Base-by-base conservation (phyloP, 148 eudicot genomes). In the Hydrangea macrophylla region DNA sequence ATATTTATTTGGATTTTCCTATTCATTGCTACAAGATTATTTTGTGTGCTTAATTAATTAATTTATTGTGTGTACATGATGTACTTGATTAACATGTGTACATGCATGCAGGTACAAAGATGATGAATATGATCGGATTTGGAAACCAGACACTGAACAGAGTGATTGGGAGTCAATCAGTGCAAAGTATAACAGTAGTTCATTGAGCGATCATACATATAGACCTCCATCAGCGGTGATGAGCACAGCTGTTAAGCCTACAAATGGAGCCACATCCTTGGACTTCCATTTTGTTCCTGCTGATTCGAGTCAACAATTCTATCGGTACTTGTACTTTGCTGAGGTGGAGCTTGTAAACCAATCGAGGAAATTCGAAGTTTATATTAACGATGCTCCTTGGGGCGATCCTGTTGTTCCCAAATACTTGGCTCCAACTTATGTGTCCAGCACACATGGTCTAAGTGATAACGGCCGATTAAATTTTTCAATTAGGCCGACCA, bases 61-160 rank as follows among this genome's bases (percentile, higher is more conserved):
- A n/a, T n/a, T n/a, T n/a, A n/a, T n/a, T n/a, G n/a, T n/a, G n/a
- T n/a, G n/a, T n/a, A n/a, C n/a, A n/a, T n/a, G n/a, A n/a, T n/a
- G n/a, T n/a, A n/a, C n/a, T n/a, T 20, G 15, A 32, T 26, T 51
- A n/a, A 9, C 23, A 2, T 9, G 5, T 56, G n/a, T n/a, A n/a
- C n/a, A n/a, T n/a, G n/a, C 5, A 7, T 35, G 2, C 40, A 80
- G 87, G 81, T 84, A 73, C 64, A 25, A 27, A 24, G 81, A 73
- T 55, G 88, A 84, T 33, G 35, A 37, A 6, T 76, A 44, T 64
- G 88, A 84, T 68, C 79, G 88, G 1, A 26, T 75, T 11, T 84
- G 88, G 85, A 3, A 0, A 7, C 59, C 63, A 31, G n/a, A n/a
- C n/a, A 5, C 2, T 30, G 6, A 7, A 1, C 10, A 2, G 10